Percentiles rank a stretch among this genome's conserved stretches.
Conservation (phyloP, 768 basidiomycete species). For the Russula sp. region DNA sequence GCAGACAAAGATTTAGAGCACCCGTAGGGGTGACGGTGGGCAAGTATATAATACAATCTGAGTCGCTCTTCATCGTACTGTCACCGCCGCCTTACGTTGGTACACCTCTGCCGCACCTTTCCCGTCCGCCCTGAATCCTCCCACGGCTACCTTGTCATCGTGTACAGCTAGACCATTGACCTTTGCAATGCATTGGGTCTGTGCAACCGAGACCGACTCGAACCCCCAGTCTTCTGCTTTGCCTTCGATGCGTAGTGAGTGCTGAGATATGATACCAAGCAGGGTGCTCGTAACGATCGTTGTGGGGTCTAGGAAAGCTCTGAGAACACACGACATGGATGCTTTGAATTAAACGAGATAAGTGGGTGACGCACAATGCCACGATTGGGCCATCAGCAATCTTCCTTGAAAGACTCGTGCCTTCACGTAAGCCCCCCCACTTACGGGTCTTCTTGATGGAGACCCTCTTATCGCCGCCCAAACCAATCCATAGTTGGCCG, state of each 20-base stretch:
- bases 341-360: not conserved
- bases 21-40: not conserved
- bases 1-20: constrained; percentile 34
- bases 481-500: constrained; percentile 64
- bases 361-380: constrained; percentile 45
- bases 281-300: constrained; percentile 53
- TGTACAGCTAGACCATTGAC: constrained; percentile 57
- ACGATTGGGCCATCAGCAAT: constrained; percentile 72
- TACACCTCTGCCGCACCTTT: constrained; percentile 45
- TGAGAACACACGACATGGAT: not conserved
- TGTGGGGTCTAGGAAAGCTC: constrained; percentile 38
- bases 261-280: constrained; percentile 50
- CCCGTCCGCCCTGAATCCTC: constrained; percentile 52
- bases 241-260: constrained; percentile 39
- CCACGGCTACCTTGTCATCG: constrained; percentile 47
- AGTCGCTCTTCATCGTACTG: not conserved
- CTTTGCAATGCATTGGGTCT: constrained; percentile 46
- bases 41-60: not conserved
- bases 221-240: constrained; percentile 37
- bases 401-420: constrained; percentile 41
- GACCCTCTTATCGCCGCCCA: constrained; percentile 52
- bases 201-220: constrained; percentile 40
- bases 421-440: constrained; percentile 63
- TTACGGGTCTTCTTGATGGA: constrained; percentile 47
- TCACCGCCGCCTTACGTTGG: not conserved